Evolutionary conservation across 169 alveolate species (phyloP).

Genomic region (Theileria orientalis): DNA sequence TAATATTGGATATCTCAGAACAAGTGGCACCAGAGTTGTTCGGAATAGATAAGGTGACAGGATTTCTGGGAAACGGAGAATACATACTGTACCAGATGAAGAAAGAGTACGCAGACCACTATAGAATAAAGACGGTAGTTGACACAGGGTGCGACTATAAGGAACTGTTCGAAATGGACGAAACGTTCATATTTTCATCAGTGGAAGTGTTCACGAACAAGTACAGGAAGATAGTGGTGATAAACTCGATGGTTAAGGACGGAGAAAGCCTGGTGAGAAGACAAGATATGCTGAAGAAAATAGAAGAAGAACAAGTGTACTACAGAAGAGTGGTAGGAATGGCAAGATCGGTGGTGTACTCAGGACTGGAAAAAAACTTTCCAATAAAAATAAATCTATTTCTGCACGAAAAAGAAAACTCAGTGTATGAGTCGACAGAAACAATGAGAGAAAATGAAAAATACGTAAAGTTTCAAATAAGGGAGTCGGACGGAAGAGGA

Average conservation of each 20-base stretch:
- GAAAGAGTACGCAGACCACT: background rate
- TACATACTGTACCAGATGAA: background rate
- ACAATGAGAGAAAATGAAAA: background rate
- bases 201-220: background rate
- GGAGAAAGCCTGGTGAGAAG: background rate
- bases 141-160: background rate
- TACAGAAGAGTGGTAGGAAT: background rate
- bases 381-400: background rate
- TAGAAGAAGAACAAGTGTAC: background rate
- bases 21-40: background rate
- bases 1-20: background rate
- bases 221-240: background rate
- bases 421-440: background rate
- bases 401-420: background rate
- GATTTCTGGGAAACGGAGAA: background rate
- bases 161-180: background rate
- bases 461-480: background rate
- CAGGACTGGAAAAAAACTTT: background rate
- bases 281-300: background rate
- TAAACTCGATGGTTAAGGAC: background rate
- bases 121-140: background rate
- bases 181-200: background rate
- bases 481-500: background rate
- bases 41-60: conserved; percentile 10
- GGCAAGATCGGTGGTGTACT: background rate